These are phyloP conservation scores for Teunomyces aglyptinius DNA, from an alignment of 805 yeast species.

Conservation along the genomic window DNA sequence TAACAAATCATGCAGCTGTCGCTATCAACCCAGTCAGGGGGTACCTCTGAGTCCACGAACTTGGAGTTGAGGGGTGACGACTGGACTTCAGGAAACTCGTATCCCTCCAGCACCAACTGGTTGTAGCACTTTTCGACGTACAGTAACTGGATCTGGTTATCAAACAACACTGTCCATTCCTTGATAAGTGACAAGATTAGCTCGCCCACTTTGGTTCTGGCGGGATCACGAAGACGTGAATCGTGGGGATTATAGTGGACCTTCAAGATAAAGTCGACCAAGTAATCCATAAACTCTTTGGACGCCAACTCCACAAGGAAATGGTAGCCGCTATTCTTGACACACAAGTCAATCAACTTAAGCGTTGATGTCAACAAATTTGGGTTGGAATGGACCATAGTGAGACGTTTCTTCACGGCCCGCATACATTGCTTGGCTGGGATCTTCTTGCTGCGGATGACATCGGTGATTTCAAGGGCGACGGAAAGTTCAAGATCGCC, in stretches of 20 bases:
- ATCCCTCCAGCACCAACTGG: conserved; percentile 59
- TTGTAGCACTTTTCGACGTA: conserved; percentile 64
- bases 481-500: conserved; percentile 76
- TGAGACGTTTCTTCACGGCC: conserved; percentile 70
- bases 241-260: conserved; percentile 36
- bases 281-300: conserved; percentile 81
- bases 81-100: conserved; percentile 55
- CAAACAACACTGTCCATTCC: conserved; percentile 75
- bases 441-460: conserved; percentile 77
- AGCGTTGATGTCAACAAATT: conserved; percentile 74
- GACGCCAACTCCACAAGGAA: conserved; percentile 77
- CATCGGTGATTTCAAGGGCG: conserved; percentile 84
- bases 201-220: conserved; percentile 46
- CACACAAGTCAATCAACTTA: conserved; percentile 78
- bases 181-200: conserved; percentile 64
- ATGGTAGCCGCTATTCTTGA: conserved; percentile 89
- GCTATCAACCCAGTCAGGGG: conserved; percentile 97
- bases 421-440: conserved; percentile 83
- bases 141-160: conserved; percentile 59
- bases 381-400: conserved; percentile 63
- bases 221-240: conserved; percentile 4
- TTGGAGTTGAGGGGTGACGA: conserved; percentile 26
- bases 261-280: conserved; percentile 48
- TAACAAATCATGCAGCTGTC: conserved; percentile 96
- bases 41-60: conserved; percentile 83